phyloP scores from a whole-genome alignment of 2,329 filamentous ascomycete species.

The Neonectria neomacrospora region DNA sequence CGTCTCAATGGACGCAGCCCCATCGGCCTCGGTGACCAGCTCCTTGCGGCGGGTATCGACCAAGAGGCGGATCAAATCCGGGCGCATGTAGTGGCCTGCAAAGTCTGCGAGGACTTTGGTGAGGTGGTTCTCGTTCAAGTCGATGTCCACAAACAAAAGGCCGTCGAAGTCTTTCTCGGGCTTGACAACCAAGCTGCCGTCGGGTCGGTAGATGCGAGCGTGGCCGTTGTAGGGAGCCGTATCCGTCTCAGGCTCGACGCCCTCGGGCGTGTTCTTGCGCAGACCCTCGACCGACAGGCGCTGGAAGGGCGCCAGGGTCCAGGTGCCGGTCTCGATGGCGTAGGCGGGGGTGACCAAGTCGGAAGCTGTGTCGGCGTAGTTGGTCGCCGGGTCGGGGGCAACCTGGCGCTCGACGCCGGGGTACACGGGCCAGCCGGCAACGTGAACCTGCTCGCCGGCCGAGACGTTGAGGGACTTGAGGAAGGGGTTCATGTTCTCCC shows the following conservation, averaged over 20 bases:
- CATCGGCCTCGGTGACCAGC: slow-evolving; percentile 15
- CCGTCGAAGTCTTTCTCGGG: slow-evolving; percentile 53
- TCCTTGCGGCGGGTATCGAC: slow-evolving; percentile 37
- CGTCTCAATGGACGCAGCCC: slow-evolving; percentile 5
- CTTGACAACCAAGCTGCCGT: slow-evolving; percentile 40
- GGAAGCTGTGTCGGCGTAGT: slow-evolving; percentile 41
- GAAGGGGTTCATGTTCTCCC: slow-evolving; percentile 59
- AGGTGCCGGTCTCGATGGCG: slow-evolving; percentile 42
- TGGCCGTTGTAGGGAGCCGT: slow-evolving; percentile 39
- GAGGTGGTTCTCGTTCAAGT: slow-evolving; percentile 51
- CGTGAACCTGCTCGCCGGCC: slow-evolving; percentile 45
- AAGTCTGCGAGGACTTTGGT: slow-evolving; percentile 50
- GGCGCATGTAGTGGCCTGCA: slow-evolving; percentile 51
- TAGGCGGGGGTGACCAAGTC: slow-evolving; percentile 43
- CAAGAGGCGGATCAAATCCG: slow-evolving; percentile 53
- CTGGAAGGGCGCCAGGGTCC: slow-evolving; percentile 43
- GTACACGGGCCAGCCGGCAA: slow-evolving; percentile 46
- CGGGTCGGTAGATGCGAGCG: slow-evolving; percentile 42
- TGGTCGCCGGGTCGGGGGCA: slow-evolving; percentile 40
- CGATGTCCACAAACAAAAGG: slow-evolving; percentile 62
- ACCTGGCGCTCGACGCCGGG: slow-evolving; percentile 38
- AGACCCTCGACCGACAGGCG: slow-evolving; percentile 40
- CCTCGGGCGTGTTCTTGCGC: slow-evolving; percentile 41
- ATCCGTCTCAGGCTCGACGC: slow-evolving; percentile 42
- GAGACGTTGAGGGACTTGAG: slow-evolving; percentile 44